Conservation (phyloP, 2,329 filamentous ascomycete genomes). For the Byssothecium circinans region DNA sequence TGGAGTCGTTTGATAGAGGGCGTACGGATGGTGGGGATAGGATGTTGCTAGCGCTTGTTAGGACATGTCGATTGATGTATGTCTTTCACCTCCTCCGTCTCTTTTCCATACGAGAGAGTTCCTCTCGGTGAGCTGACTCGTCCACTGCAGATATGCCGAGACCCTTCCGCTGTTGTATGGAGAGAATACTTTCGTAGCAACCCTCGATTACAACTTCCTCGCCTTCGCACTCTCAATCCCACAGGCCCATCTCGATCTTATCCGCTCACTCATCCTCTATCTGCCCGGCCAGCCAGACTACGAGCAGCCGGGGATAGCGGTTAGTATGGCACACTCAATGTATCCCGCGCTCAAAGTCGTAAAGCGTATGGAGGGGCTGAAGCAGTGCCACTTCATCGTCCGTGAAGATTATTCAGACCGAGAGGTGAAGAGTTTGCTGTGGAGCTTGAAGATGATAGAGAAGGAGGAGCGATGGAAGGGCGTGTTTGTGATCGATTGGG, state of each 20-base stretch:
- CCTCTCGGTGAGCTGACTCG: neutral
- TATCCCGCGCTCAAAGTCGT: neutral
- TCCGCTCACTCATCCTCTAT: slow-evolving; percentile 1
- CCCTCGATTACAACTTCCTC: neutral
- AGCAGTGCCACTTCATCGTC: neutral
- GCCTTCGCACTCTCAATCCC: slow-evolving; percentile 5
- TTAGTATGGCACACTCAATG: neutral
- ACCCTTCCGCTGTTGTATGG: neutral
- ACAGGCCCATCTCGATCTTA: neutral
- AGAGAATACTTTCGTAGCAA: slow-evolving; percentile 1
- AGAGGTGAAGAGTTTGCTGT: neutral
- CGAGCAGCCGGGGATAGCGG: no score
- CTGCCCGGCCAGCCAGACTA: neutral
- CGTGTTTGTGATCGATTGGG: neutral
- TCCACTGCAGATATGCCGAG: slow-evolving; percentile 2
- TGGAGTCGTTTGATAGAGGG: neutral
- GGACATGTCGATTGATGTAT: neutral
- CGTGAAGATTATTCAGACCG: neutral
- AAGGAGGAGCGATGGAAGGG: neutral
- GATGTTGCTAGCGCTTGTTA: neutral
- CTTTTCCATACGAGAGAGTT: no score
- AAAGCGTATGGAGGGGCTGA: neutral
- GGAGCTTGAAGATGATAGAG: neutral
- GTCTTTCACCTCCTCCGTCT: neutral
- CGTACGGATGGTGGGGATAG: neutral